Evolutionary conservation across 2,329 filamentous ascomycete genomes (phyloP).

Genomic region (Botryotinia narcissicola): DNA sequence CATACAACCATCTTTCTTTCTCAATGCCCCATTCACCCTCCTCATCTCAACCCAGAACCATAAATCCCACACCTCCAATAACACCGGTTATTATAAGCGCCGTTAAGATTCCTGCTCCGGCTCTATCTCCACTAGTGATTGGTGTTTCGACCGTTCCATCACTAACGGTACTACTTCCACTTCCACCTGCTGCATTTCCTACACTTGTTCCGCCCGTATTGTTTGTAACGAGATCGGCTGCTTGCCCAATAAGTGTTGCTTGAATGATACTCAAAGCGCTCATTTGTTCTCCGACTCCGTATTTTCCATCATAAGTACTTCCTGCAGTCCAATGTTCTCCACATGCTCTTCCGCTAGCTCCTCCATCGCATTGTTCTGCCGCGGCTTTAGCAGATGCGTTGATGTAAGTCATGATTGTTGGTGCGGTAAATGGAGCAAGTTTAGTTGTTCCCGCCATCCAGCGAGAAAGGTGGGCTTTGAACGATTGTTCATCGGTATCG

Average conservation of each 20-base stretch:
- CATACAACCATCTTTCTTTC: background rate
- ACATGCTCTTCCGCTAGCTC: conserved; percentile 56
- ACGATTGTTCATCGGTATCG: conserved; percentile 59
- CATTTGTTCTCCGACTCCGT: conserved; percentile 70
- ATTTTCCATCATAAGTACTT: conserved; percentile 54
- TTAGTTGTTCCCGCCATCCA: conserved; percentile 63
- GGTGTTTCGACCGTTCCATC: conserved; percentile 18
- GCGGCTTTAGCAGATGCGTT: conserved; percentile 56
- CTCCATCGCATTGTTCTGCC: conserved; percentile 45
- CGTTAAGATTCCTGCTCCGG: conserved; percentile 66
- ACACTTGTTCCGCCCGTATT: conserved; percentile 56
- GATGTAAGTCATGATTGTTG: conserved; percentile 53
- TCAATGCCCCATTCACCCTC: background rate
- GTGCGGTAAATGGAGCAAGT: conserved; percentile 59
- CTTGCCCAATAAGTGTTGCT: conserved; percentile 52
- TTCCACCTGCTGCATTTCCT: conserved; percentile 37
- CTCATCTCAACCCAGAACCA: conserved; percentile 39
- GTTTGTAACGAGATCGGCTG: conserved; percentile 44
- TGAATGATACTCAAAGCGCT: conserved; percentile 63
- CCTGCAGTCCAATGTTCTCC: conserved; percentile 57
- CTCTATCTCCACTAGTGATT: conserved; percentile 55
- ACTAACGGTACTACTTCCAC: conserved; percentile 9
- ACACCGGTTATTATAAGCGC: conserved; percentile 51
- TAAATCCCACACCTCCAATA: conserved; percentile 53
- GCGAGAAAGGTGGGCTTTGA: conserved; percentile 60